A percentile compares a stretch with the other conserved stretches of the same genome.
Evolutionary conservation across 441 rosid genomes (phyloP).

Genomic region (Euphorbia schlechtendalii): DNA sequence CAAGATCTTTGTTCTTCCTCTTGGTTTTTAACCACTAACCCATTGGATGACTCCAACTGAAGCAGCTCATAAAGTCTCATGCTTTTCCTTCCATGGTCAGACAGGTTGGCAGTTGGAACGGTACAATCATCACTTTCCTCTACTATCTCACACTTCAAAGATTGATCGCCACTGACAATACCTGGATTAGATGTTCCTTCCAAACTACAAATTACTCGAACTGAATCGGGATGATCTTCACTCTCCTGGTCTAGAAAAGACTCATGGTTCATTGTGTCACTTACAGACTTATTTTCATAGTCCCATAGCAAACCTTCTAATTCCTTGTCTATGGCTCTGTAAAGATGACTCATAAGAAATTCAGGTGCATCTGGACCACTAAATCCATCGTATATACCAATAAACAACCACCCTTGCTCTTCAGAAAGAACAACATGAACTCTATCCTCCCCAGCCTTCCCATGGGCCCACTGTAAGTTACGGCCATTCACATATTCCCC

Average conservation of each 20-base stretch:
- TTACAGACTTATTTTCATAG: slow-evolving; percentile 50
- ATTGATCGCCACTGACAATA: slow-evolving; percentile 26
- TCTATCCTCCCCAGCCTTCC: slow-evolving; percentile 97
- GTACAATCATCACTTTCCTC: slow-evolving; percentile 37
- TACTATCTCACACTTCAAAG: slow-evolving; percentile 42
- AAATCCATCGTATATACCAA: slow-evolving; percentile 94
- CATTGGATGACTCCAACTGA: slow-evolving; percentile 62
- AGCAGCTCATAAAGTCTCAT: slow-evolving; percentile 83
- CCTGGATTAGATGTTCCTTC: slow-evolving; percentile 32
- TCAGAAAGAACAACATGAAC: slow-evolving; percentile 95
- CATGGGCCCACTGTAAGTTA: slow-evolving; percentile 97
- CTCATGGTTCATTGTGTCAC: slow-evolving; percentile 31
- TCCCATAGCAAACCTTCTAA: slow-evolving; percentile 89
- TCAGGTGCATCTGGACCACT: slow-evolving; percentile 99
- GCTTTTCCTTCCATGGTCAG: slow-evolving; percentile 63
- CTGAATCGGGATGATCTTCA: slow-evolving; percentile 26
- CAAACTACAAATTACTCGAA: slow-evolving; percentile 29
- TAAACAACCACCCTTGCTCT: slow-evolving; percentile 93
- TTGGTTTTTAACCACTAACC: slow-evolving; percentile 22
- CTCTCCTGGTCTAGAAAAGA: slow-evolving; percentile 23
- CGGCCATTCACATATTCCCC: slow-evolving; percentile 47
- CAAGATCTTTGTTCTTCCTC: slow-evolving; percentile 25
- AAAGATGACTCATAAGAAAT: slow-evolving; percentile 81
- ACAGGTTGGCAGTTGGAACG: slow-evolving; percentile 36
- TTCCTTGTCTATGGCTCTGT: slow-evolving; percentile 84